Percentiles rank a stretch among this genome's conserved stretches.
These are phyloP conservation scores for Protomyces inouyei DNA, from an alignment of 1,139 yeast species.

Conservation along the genomic window DNA sequence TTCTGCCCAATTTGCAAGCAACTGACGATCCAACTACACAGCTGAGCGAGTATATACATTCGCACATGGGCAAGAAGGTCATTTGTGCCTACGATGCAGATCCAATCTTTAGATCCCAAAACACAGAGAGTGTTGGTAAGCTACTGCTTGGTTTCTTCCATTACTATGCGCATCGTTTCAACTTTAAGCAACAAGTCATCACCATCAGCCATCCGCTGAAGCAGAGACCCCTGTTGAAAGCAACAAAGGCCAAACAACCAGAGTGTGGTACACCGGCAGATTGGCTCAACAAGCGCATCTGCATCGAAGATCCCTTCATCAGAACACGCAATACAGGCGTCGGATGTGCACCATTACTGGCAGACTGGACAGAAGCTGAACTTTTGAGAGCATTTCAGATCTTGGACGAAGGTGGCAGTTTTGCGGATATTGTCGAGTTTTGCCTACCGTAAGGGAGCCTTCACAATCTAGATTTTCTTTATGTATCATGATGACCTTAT, in stretches of 20 bases:
- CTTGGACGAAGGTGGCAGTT: conserved; percentile 6
- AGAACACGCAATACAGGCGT: conserved; percentile 16
- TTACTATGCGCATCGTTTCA: conserved; percentile 34
- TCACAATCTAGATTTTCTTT: not conserved
- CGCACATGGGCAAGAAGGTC: conserved; percentile 32
- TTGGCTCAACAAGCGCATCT: conserved; percentile 8
- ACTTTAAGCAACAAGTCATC: conserved; percentile 32
- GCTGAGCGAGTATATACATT: conserved; percentile 1
- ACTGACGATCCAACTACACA: not conserved
- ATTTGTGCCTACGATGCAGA: conserved; percentile 33
- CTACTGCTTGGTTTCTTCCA: conserved; percentile 34
- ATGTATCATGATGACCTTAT: not conserved
- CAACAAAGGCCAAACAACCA: not conserved
- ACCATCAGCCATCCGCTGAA: not conserved
- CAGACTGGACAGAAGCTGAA: conserved; percentile 18
- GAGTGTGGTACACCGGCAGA: not conserved
- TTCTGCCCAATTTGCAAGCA: conserved; percentile 32
- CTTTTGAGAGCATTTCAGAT: conserved; percentile 4
- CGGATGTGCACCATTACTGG: conserved; percentile 6
- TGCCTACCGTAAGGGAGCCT: not conserved
- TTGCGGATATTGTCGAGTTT: conserved; percentile 23
- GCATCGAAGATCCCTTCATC: conserved; percentile 23
- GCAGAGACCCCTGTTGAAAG: conserved; percentile 3
- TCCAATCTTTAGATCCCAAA: conserved; percentile 29
- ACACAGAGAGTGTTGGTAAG: conserved; percentile 32